Base-by-base conservation (phyloP, 331 rosid species). In the Pyracantha coccinea region DNA sequence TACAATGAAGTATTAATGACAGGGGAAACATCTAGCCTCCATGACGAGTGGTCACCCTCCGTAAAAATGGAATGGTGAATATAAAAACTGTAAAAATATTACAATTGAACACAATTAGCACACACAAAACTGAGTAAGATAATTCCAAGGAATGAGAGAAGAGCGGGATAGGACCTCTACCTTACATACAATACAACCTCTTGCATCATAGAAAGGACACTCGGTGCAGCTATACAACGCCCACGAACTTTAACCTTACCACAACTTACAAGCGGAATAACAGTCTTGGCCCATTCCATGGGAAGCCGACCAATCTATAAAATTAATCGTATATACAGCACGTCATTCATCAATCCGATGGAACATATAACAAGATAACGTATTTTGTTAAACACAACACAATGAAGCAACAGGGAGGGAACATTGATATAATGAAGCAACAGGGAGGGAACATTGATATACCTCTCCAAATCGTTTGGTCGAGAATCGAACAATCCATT, bases 401-500 rank as follows among this genome's bases (percentile, higher is more conserved):
- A 72, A 8, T 10, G 52, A 7, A 77, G 31, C 19, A 16, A 25
- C n/a, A 38, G n/a, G 11, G 9, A 31, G 7, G 20, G 23, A 47
- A 7, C 31, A 45, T 3, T 5, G 28, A 31, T 4, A 27, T 58
- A 91, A 8, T 10, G 52, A 7, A 77, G 31, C 19, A 16, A 25
- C n/a, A 38, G n/a, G 11, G 9, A 31, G 7, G 20, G 23, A 47
- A 7, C 31, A 45, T 3, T 5, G 28, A 31, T 4, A 27, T 58
- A 91, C 98, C 97, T 84, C 92, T 80, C 98, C 98, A n/a, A 62
- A 82, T 27, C 96, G 96, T 29, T 87, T 88, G 31, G 98, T 93
- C 20, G 92, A 88, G 66, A 88, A 78, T 13, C 98, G 96, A 85
- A 89, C 92, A 59, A 93, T 91, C 88, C 86, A 87, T 31, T 57